These are phyloP conservation scores for Yarrowia porcina DNA, from an alignment of 805 yeast genomes.

Conservation along the genomic window DNA sequence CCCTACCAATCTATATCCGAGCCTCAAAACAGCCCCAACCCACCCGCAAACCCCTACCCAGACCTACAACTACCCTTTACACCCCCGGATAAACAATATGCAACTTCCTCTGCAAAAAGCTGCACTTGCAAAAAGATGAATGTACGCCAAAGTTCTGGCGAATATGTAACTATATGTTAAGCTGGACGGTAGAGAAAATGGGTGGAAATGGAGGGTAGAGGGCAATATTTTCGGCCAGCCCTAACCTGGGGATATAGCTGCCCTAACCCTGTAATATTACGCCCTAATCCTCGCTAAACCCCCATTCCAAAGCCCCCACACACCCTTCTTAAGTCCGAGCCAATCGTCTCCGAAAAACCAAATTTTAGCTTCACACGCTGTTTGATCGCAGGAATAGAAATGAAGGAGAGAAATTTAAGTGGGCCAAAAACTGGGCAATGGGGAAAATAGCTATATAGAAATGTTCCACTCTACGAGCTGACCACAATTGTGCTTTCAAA, in stretches of 20 bases:
- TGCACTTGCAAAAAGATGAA: slow-evolving; percentile 1
- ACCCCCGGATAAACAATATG: slow-evolving; percentile 26
- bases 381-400: background rate
- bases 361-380: background rate
- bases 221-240: too few relatives aligned
- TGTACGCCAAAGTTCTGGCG: background rate
- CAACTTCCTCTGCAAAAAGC: slow-evolving; percentile 12
- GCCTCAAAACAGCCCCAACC: too few relatives aligned
- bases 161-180: slow-evolving; percentile 23
- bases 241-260: too few relatives aligned
- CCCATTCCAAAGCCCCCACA: background rate
- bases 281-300: background rate
- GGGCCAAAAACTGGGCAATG: background rate
- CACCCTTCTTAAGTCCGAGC: slow-evolving; percentile 4
- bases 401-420: background rate
- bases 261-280: background rate
- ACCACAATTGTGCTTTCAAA: background rate
- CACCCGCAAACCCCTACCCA: background rate
- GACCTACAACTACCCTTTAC: background rate
- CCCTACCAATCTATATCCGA: background rate
- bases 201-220: background rate
- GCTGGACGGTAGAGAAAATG: background rate
- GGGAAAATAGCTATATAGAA: too few relatives aligned
- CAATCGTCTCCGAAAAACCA: slow-evolving; percentile 22
- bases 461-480: background rate